Conservation (phyloP, 106 monocot species). For the Dendrobium chrysotoxum region DNA sequence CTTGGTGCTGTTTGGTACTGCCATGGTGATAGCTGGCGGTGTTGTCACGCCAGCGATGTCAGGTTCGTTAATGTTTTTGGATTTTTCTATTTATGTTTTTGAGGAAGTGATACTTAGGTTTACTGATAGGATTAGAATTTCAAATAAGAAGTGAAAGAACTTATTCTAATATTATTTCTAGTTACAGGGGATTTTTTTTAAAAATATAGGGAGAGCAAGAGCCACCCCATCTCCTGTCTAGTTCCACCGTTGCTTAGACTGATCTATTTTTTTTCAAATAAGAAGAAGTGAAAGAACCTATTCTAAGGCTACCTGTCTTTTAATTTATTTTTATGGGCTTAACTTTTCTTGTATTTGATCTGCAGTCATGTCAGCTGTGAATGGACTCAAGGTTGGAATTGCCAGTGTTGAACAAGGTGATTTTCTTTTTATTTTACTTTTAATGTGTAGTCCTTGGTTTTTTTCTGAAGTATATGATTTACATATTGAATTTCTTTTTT, state of each 20-base stretch:
- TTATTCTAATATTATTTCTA: too few relatives aligned
- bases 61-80: conserved; percentile 35
- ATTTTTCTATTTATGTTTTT: not conserved
- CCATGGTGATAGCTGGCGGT: conserved; percentile 95
- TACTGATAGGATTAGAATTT: too few relatives aligned
- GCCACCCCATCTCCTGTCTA: too few relatives aligned
- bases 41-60: conserved; percentile 97
- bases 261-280: not conserved
- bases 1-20: conserved; percentile 84
- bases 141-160: too few relatives aligned
- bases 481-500: not conserved
- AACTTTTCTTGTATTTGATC: conserved; percentile 7
- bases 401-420: conserved; percentile 54
- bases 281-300: too few relatives aligned
- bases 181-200: too few relatives aligned
- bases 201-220: too few relatives aligned
- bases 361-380: conserved; percentile 75
- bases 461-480: conserved; percentile 1
- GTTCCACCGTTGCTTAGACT: too few relatives aligned
- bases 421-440: conserved; percentile 1
- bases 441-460: not conserved
- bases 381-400: conserved; percentile 58
- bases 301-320: not conserved
- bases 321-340: conserved; percentile 1
- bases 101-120: not conserved